Evolutionary conservation across 2,329 filamentous ascomycete species (phyloP).

Genomic region (Teratosphaeria zuluensis): DNA sequence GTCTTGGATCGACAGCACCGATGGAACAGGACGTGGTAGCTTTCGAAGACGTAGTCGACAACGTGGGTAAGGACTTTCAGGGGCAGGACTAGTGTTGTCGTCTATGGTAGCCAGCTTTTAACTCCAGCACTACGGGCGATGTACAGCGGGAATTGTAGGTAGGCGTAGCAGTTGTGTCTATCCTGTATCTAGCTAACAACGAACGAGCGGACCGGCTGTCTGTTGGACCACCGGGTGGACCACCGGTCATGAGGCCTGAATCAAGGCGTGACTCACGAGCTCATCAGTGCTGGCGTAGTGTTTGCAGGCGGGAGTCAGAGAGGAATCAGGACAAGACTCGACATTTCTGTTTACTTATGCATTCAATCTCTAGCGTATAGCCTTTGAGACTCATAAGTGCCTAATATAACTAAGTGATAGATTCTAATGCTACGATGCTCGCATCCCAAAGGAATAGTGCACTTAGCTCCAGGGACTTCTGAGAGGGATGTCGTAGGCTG

Average conservation of each 20-base stretch:
- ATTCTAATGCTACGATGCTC: too few species aligned
- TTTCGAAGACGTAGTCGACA: not conserved
- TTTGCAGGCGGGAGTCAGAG: too few species aligned
- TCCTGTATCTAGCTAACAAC: not conserved
- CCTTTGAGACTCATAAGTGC: too few species aligned
- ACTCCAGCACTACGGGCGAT: not conserved
- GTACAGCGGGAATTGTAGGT: not conserved
- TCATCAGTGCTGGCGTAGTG: too few species aligned
- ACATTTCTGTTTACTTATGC: too few species aligned
- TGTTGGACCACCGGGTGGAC: not conserved
- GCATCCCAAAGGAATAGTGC: too few species aligned
- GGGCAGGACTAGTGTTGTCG: not conserved
- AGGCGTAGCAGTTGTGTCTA: not conserved
- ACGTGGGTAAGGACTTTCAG: not conserved
- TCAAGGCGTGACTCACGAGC: too few species aligned
- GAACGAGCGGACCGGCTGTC: not conserved
- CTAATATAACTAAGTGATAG: too few species aligned
- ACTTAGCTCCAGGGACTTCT: not conserved
- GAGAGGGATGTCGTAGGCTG: not conserved
- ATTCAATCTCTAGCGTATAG: too few species aligned
- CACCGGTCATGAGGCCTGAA: too few species aligned
- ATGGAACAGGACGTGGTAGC: not conserved
- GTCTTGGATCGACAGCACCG: not conserved
- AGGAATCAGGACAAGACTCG: too few species aligned
- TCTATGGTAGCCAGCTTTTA: not conserved